Conservation (phyloP, 2,329 filamentous ascomycete species). For the Phoma herbarum region DNA sequence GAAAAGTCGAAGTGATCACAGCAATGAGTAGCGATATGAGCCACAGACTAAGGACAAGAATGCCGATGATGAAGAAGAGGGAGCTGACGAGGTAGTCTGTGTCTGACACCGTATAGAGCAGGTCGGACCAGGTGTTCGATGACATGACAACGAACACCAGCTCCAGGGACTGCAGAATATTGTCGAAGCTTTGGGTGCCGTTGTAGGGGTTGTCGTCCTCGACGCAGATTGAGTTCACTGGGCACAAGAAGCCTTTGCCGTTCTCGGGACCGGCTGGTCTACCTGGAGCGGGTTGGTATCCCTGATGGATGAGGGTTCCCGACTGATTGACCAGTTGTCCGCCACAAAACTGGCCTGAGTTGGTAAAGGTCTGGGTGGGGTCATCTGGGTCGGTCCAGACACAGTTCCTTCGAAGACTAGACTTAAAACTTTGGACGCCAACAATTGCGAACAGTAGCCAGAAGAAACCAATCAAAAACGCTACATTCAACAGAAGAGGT, state of each 20-base stretch:
- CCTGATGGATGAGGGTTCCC: conserved; percentile 52
- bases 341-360: conserved; percentile 78
- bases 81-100: conserved; percentile 90
- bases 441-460: conserved; percentile 98
- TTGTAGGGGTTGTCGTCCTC: conserved; percentile 81
- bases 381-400: conserved; percentile 62
- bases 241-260: conserved; percentile 87
- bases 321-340: conserved; percentile 72
- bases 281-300: conserved; percentile 71
- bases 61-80: conserved; percentile 74
- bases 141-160: conserved; percentile 98
- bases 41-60: conserved; percentile 95
- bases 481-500: conserved; percentile 88
- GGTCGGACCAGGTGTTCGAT: conserved; percentile 93
- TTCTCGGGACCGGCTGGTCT: conserved; percentile 52
- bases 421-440: conserved; percentile 89
- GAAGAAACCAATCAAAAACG: conserved; percentile 94
- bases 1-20: conserved; percentile 97
- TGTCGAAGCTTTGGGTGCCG: conserved; percentile 91
- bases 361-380: conserved; percentile 61
- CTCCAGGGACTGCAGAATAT: conserved; percentile 90
- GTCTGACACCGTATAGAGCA: conserved; percentile 92
- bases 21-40: conserved; percentile 93
- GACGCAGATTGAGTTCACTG: conserved; percentile 81
- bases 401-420: conserved; percentile 59